Base-by-base conservation (phyloP, 2,329 filamentous ascomycete genomes). In the Talaromyces sp. region DNA sequence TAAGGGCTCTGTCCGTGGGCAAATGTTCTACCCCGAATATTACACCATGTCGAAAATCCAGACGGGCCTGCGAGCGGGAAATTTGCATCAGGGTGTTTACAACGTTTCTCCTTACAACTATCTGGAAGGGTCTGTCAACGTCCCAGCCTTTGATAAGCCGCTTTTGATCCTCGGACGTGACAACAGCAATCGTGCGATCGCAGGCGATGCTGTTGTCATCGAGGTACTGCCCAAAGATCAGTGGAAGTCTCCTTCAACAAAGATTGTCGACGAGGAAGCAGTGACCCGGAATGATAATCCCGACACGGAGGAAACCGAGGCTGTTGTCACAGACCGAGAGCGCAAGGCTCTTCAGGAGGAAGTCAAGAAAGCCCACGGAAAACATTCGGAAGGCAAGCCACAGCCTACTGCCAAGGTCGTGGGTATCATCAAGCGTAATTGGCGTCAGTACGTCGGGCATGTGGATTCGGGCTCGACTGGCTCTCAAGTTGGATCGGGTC, bases 41-140 rank as follows among this genome's bases (percentile, higher is more conserved):
- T 89, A 87, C 63, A 90, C 88, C 8, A 80, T 94, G 70, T 97
- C 93, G 4, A 95, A 88, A 73, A 89, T 97, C 84, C 91, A 92
- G 83, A 99, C 94, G 4, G 93, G 92, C 0, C 82, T 97, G 51
- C 95, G 95, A 77, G 86, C 86, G 47, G 91, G 92, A 4, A 86
- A 91, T 49, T 78, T 99, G 64, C 94, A 99, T 70, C 93, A 99
- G 74, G 94, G 94, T 6, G 87, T 90, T 20, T 99, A 97, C 78
- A 96, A 92, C 67, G 91, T 97, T 24, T 97, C 94, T 7, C 90
- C 91, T 1, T 99, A 97, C 80, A 99, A 99, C 76, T 99, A 97
- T 65, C 81, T 99, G 10, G 94, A 99, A 72, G 94, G 91, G 1
- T 91, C 91, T 1, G 89, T 97, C 57, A 88, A 93, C 64, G 91